Conservation (phyloP, 225 moss, liverwort and hornwort species). For the Takakia lepidozioides region DNA sequence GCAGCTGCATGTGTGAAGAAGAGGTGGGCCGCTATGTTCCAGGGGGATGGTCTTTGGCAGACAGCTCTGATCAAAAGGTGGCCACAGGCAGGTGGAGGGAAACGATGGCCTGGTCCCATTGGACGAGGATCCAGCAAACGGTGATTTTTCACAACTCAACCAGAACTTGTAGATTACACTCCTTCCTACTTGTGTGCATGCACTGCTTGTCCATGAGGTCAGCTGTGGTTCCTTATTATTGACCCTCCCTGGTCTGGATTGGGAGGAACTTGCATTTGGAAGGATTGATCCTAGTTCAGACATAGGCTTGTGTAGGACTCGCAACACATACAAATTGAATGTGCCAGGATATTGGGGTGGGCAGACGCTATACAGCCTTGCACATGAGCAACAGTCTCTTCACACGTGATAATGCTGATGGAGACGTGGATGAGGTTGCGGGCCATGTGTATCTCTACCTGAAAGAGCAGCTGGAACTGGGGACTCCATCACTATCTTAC, state of each 20-base stretch:
- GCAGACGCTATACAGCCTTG: slow-evolving; percentile 92
- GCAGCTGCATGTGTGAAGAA: slow-evolving; percentile 87
- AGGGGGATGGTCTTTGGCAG: slow-evolving; percentile 83
- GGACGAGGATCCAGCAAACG: slow-evolving; percentile 82
- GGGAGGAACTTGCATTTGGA: no score
- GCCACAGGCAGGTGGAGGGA: slow-evolving; percentile 60
- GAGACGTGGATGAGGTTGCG: slow-evolving; percentile 76
- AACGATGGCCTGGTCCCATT: slow-evolving; percentile 91
- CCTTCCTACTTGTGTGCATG: no score
- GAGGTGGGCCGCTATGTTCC: slow-evolving; percentile 78
- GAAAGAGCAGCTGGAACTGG: slow-evolving; percentile 90
- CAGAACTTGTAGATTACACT: no score
- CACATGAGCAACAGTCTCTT: slow-evolving; percentile 72
- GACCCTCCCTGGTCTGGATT: no score
- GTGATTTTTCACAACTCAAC: no score
- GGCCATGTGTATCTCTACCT: slow-evolving; percentile 93
- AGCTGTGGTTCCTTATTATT: no score
- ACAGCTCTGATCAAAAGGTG: slow-evolving; percentile 62
- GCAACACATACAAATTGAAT: no score
- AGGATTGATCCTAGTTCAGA: no score
- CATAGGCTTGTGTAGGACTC: no score
- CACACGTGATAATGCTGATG: slow-evolving; percentile 38
- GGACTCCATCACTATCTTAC: slow-evolving; percentile 68
- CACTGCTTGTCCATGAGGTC: no score
- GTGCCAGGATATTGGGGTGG: no score